Evolutionary conservation across 2,329 filamentous ascomycete species (phyloP).

Genomic region (Pseudocercospora fijiensis): DNA sequence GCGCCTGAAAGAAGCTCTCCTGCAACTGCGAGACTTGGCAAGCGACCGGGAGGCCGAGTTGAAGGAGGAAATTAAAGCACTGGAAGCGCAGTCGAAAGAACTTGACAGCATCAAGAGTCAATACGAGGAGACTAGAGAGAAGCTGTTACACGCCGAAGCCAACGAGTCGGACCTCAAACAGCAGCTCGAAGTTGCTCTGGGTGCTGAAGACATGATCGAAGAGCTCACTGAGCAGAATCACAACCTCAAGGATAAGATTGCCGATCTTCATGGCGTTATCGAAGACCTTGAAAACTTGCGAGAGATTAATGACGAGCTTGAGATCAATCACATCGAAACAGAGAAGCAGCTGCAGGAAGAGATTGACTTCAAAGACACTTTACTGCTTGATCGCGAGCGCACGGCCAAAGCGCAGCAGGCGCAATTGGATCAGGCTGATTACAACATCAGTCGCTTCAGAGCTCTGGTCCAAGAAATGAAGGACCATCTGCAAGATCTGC

Average conservation of each 20-base stretch:
- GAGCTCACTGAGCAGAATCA: constrained; percentile 86
- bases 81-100: constrained; percentile 45
- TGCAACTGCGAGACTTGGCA: constrained; percentile 81
- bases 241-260: constrained; percentile 76
- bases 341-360: constrained; percentile 94
- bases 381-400: constrained; percentile 79
- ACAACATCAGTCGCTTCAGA: constrained; percentile 82
- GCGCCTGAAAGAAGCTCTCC: constrained; percentile 77
- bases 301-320: constrained; percentile 91
- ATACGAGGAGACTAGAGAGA: constrained; percentile 68
- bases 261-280: constrained; percentile 76
- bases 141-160: constrained; percentile 68
- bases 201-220: constrained; percentile 91
- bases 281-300: constrained; percentile 86
- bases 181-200: constrained; percentile 84
- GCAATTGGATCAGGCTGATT: constrained; percentile 80
- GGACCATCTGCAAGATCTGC: constrained; percentile 84
- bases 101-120: constrained; percentile 54
- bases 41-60: constrained; percentile 81
- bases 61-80: constrained; percentile 56
- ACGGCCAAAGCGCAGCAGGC: constrained; percentile 75
- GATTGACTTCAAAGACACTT: constrained; percentile 79
- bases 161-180: constrained; percentile 82
- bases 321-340: constrained; percentile 87
- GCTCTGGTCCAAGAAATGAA: constrained; percentile 85